phyloP scores from a whole-genome alignment of 2,329 filamentous ascomycete species.

The Aspergillus quadrilineatus region DNA sequence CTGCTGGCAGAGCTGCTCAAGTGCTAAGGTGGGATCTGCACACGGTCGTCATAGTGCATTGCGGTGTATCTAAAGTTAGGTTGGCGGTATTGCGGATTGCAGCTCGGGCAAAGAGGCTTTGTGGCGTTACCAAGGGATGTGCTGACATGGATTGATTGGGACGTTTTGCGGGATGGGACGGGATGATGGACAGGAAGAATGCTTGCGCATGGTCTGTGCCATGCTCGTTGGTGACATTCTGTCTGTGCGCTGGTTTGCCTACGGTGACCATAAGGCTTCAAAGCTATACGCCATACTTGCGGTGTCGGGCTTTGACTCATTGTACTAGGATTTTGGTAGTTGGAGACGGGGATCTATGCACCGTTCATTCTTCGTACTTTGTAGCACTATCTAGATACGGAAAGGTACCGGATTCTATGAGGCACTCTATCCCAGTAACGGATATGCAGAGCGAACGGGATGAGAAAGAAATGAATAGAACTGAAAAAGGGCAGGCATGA shows the following conservation, averaged over 20 bases:
- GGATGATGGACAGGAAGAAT: background rate
- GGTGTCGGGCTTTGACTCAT: background rate
- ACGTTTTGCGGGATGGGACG: background rate
- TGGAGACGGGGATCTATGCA: background rate
- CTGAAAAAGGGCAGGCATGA: background rate
- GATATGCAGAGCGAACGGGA: background rate
- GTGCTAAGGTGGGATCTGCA: background rate
- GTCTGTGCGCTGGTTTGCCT: background rate
- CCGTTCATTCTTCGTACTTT: background rate
- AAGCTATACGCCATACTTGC: background rate
- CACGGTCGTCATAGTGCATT: background rate
- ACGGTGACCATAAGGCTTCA: background rate
- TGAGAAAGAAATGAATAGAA: background rate
- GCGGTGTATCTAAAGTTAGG: background rate
- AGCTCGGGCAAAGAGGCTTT: background rate
- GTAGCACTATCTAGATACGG: background rate
- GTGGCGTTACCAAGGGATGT: background rate
- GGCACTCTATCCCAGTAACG: background rate
- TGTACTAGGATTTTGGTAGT: background rate
- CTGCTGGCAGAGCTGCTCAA: background rate
- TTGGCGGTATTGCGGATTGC: no score
- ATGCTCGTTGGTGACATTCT: background rate
- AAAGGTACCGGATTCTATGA: background rate
- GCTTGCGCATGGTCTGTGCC: background rate
- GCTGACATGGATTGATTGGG: background rate